These are phyloP conservation scores for Termitomyces eurrhizus DNA, from an alignment of 768 basidiomycete genomes.

Conservation along the genomic window DNA sequence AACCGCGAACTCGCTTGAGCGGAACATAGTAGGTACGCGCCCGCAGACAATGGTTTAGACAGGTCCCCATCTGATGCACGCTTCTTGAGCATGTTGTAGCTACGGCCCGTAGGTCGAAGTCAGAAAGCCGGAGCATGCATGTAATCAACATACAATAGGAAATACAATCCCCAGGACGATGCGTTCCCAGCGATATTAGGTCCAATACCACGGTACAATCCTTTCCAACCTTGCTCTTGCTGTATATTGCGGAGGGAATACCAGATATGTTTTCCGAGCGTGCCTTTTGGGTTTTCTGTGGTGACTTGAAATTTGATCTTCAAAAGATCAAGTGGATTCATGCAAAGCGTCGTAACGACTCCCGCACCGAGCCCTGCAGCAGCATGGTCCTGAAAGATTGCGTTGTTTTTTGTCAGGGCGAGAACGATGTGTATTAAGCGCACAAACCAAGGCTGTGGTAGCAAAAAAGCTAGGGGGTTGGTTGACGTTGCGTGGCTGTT, in stretches of 20 bases:
- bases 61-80: constrained; percentile 68
- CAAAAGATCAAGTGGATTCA: constrained; percentile 96
- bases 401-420: neutral
- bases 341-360: constrained; percentile 85
- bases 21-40: constrained; percentile 81
- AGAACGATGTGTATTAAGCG: neutral
- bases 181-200: constrained; percentile 95
- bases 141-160: constrained; percentile 76
- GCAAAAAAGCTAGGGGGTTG: constrained; percentile 51
- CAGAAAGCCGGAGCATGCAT: constrained; percentile 1
- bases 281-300: constrained; percentile 56
- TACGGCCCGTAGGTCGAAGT: constrained; percentile 25
- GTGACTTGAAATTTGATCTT: constrained; percentile 93
- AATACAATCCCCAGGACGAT: constrained; percentile 96
- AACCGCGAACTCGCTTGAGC: constrained; percentile 90
- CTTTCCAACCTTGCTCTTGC: constrained; percentile 70
- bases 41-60: constrained; percentile 63
- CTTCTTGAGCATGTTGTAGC: constrained; percentile 93
- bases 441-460: constrained; percentile 43
- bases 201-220: constrained; percentile 85
- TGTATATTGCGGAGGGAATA: constrained; percentile 69
- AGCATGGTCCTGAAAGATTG: constrained; percentile 77
- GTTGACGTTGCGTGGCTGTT: neutral
- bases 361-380: constrained; percentile 92
- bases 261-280: constrained; percentile 75